Conservation (phyloP, 345 rosid species). For the Citrus reticulata region DNA sequence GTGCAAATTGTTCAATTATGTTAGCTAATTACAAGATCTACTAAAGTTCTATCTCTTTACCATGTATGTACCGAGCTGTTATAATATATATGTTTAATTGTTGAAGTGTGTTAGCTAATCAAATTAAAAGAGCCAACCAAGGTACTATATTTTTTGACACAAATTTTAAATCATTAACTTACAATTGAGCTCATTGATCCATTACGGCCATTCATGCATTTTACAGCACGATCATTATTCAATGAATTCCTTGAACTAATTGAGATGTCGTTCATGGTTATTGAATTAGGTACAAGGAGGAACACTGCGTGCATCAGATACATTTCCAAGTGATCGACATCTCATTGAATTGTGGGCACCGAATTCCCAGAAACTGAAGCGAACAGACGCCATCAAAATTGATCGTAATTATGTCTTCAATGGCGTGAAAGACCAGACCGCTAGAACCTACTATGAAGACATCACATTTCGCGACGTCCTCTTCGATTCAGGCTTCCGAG, state of each 20-base stretch:
- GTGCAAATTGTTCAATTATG: too few species aligned
- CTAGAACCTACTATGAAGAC: conserved; percentile 41
- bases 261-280: neutral
- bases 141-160: too few species aligned
- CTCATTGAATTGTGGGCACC: conserved; percentile 54
- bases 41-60: too few species aligned
- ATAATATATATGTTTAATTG: too few species aligned
- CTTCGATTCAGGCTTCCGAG: conserved; percentile 58
- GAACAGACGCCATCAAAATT: neutral
- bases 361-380: conserved; percentile 13
- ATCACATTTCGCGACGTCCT: conserved; percentile 59
- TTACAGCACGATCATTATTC: too few species aligned
- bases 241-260: neutral
- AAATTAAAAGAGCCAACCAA: too few species aligned
- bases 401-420: neutral
- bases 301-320: conserved; percentile 52
- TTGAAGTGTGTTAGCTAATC: too few species aligned
- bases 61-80: too few species aligned
- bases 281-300: conserved; percentile 59
- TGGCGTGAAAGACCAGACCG: conserved; percentile 16
- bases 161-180: too few species aligned
- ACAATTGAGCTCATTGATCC: too few species aligned
- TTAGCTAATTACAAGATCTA: too few species aligned
- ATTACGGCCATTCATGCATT: too few species aligned
- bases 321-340: conserved; percentile 56